Percentiles rank a stretch among this genome's conserved stretches.
Conservation (phyloP, 2,329 filamentous ascomycete species). For the Alternaria angustiovoidea region DNA sequence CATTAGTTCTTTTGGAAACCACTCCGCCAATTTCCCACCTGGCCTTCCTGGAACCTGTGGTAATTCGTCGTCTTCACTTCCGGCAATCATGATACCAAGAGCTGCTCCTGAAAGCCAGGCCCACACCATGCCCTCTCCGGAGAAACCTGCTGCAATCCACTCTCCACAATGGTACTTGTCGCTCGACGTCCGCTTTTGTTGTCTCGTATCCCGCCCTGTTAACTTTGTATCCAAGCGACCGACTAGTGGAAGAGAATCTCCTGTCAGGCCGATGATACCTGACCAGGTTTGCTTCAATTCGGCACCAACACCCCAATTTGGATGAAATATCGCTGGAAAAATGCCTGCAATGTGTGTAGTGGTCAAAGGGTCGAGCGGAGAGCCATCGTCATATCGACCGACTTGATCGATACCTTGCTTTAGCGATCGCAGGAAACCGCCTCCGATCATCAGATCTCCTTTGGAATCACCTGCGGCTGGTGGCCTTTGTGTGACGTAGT, state of each 20-base stretch:
- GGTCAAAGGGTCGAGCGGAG: constrained; percentile 8
- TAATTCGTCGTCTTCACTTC: constrained; percentile 10
- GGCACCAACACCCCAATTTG: constrained; percentile 17
- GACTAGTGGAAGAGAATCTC: constrained; percentile 61
- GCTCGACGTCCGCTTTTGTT: constrained; percentile 8
- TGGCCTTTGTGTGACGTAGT: constrained; percentile 18
- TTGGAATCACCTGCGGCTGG: constrained; percentile 1
- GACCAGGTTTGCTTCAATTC: constrained; percentile 58
- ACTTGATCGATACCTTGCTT: constrained; percentile 23
- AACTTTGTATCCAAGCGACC: constrained; percentile 53
- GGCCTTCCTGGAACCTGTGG: constrained; percentile 6
- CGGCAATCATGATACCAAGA: constrained; percentile 28
- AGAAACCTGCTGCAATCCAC: constrained; percentile 26
- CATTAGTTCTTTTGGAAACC: constrained; percentile 8
- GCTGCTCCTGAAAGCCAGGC: constrained; percentile 25
- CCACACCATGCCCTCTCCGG: constrained; percentile 27
- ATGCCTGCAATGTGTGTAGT: constrained; percentile 16
- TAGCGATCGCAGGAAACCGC: constrained; percentile 24
- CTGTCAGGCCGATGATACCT: constrained; percentile 59
- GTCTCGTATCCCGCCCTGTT: constrained; percentile 13
- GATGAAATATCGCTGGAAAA: constrained; percentile 17
- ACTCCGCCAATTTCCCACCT: constrained; percentile 7
- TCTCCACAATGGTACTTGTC: constrained; percentile 44
- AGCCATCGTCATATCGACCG: constrained; percentile 21
- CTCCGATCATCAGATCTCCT: constrained; percentile 22